Base-by-base conservation (phyloP, 2,329 filamentous ascomycete genomes). In the Exserohilum turcica region DNA sequence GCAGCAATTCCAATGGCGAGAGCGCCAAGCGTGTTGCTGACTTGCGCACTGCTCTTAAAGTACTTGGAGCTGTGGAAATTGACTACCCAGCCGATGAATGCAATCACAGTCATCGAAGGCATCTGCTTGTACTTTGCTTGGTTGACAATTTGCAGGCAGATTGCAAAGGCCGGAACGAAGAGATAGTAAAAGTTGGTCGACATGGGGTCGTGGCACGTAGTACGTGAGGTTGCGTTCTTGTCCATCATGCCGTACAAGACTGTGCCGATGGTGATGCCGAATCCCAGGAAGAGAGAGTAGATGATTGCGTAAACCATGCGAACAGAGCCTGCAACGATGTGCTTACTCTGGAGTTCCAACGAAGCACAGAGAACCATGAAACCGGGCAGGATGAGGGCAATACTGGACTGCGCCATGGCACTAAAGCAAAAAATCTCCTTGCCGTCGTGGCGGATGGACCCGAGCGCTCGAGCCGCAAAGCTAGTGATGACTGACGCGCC, bases 101-200 rank as follows among this genome's bases (percentile, higher is more conserved):
- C 85, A 64, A 95, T 92, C 53, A 84, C 38, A 3, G 89, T 76
- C 89, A 93, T 93, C 44, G 89, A 81, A 0, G 90, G 89, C 28
- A 86, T 83, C 68, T 93, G 90, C 64, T 84, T 87, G 84, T 84
- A 90, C 74, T 91, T 91, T 54, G 88, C 89, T 61, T 93, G 89
- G 73, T 92, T 92, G 71, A 93, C 87, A 65, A 92, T 55, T 59
- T 88, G 87, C 33, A 93, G 81, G 64, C 87, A 90, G 24, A 91
- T 68, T 7, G 90, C 85, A 71, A 92, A 95, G 6, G 82, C 72
- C 0, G 88, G 83, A 0, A 93, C 91, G 66, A 91, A 92, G 27
- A 87, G 77, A 75, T 92, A 91, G 52, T 82, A 83, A 57, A 80
- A 83, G 29, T 79, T 75, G 6, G 81, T 79, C 2, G 74, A 74